Conservation (phyloP, 2,329 filamentous ascomycete genomes). For the Domatiomyces globalis region DNA sequence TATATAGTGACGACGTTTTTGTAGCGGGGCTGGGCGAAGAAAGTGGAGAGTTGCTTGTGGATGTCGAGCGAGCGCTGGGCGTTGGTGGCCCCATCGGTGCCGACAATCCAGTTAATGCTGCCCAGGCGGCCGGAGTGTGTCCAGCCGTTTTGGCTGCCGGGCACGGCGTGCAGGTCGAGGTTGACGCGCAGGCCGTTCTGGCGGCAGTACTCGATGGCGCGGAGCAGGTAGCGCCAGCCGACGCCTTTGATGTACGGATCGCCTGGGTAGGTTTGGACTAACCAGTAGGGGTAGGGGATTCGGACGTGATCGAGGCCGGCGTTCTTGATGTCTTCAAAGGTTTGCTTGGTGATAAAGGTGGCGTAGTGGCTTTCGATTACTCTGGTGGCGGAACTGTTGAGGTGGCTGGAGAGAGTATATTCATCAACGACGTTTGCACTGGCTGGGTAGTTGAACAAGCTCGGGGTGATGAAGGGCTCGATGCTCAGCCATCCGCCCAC, state of each 20-base stretch:
- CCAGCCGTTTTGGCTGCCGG: slow-evolving; percentile 94
- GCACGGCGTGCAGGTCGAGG: slow-evolving; percentile 79
- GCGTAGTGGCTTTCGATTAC: slow-evolving; percentile 76
- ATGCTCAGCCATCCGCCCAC: slow-evolving; percentile 86
- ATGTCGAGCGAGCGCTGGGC: slow-evolving; percentile 70
- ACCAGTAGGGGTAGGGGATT: slow-evolving; percentile 93
- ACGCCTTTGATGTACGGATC: slow-evolving; percentile 81
- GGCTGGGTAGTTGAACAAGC: slow-evolving; percentile 58
- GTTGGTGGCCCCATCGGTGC: slow-evolving; percentile 67
- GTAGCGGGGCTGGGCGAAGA: slow-evolving; percentile 89
- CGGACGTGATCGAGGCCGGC: slow-evolving; percentile 94
- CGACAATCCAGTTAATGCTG: slow-evolving; percentile 73
- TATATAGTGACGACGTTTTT: slow-evolving; percentile 86
- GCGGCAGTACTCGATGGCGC: slow-evolving; percentile 83
- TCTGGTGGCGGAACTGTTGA: slow-evolving; percentile 52
- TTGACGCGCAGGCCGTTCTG: slow-evolving; percentile 88
- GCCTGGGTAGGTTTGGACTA: slow-evolving; percentile 64
- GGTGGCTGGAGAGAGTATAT: slow-evolving; percentile 58
- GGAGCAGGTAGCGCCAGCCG: slow-evolving; percentile 83
- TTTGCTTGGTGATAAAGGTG: slow-evolving; percentile 68
- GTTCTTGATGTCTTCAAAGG: slow-evolving; percentile 68
- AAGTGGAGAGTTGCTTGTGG: slow-evolving; percentile 72
- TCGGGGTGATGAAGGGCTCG: slow-evolving; percentile 92
- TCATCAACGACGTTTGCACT: slow-evolving; percentile 66
- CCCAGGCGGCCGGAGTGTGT: slow-evolving; percentile 85